A percentile compares a stretch with the other conserved stretches of the same genome.
Conservation (phyloP, 2,329 filamentous ascomycete genomes). For the Nemania sp. region DNA sequence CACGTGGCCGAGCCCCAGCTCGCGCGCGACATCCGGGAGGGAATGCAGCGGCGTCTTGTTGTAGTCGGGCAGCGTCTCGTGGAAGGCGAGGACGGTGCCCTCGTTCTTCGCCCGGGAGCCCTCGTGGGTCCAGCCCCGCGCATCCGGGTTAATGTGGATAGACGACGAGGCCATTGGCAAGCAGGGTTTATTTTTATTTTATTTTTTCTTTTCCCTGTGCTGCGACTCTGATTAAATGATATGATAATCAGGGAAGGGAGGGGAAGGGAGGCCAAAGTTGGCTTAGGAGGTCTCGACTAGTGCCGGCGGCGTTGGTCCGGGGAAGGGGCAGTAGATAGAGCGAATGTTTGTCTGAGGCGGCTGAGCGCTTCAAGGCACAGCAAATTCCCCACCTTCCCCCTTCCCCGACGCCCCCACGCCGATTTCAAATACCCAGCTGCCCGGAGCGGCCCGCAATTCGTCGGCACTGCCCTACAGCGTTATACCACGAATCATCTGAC, state of each 20-base stretch:
- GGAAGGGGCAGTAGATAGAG: slow-evolving; percentile 16
- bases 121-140: slow-evolving; percentile 41
- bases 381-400: slow-evolving; percentile 31
- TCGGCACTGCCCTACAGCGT: not conserved
- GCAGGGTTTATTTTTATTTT: not conserved
- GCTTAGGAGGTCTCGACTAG: slow-evolving; percentile 29
- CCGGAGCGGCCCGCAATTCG: slow-evolving; percentile 31
- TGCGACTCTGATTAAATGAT: no score
- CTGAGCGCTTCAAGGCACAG: not conserved
- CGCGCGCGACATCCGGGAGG: slow-evolving; percentile 56
- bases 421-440: slow-evolving; percentile 35
- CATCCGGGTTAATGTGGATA: slow-evolving; percentile 43
- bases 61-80: slow-evolving; percentile 46
- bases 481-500: not conserved
- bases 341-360: slow-evolving; percentile 14
- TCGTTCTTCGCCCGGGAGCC: slow-evolving; percentile 35
- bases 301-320: slow-evolving; percentile 37
- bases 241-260: not conserved
- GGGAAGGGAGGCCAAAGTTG: slow-evolving; percentile 11
- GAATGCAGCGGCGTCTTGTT: slow-evolving; percentile 43
- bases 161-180: slow-evolving; percentile 24
- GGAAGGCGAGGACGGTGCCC: slow-evolving; percentile 43
- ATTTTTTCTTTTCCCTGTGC: no score
- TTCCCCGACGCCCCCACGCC: slow-evolving; percentile 37
- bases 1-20: slow-evolving; percentile 68